Evolutionary conservation across 306 rosid genomes (phyloP).

Genomic region (Geum urbanum): DNA sequence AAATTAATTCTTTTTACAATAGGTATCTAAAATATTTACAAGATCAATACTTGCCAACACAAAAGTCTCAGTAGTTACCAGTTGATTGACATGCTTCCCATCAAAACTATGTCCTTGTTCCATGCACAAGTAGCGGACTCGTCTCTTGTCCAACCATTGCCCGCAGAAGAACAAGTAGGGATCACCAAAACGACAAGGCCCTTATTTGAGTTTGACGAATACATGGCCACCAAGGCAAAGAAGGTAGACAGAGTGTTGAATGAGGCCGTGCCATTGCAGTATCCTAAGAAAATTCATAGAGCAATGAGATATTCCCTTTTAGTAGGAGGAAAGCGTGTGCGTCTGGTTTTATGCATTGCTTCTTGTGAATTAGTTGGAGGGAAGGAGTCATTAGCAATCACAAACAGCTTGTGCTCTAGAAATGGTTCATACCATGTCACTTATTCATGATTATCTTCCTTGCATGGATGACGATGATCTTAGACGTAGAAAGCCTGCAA

Average conservation of each 20-base stretch:
- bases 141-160: slow-evolving; percentile 12
- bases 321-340: slow-evolving; percentile 24
- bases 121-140: slow-evolving; percentile 1
- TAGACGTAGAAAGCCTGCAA: slow-evolving; percentile 25
- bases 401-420: slow-evolving; percentile 37
- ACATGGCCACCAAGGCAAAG: slow-evolving; percentile 27
- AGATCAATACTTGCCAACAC: too few relatives aligned
- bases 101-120: background rate
- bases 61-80: too few relatives aligned
- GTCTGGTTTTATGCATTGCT: slow-evolving; percentile 33
- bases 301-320: slow-evolving; percentile 37
- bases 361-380: slow-evolving; percentile 41
- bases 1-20: too few relatives aligned
- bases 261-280: slow-evolving; percentile 35
- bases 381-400: slow-evolving; percentile 22
- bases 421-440: slow-evolving; percentile 32
- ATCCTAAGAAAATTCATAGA: slow-evolving; percentile 25
- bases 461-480: slow-evolving; percentile 39
- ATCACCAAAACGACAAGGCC: too few relatives aligned
- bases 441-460: slow-evolving; percentile 40
- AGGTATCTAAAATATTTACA: too few relatives aligned
- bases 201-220: slow-evolving; percentile 19
- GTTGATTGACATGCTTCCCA: background rate
- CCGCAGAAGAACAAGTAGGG: too few relatives aligned
- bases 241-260: slow-evolving; percentile 23